Evolutionary conservation across 257 asterid species (phyloP).

Genomic region (Solanum ahanhuiri): DNA sequence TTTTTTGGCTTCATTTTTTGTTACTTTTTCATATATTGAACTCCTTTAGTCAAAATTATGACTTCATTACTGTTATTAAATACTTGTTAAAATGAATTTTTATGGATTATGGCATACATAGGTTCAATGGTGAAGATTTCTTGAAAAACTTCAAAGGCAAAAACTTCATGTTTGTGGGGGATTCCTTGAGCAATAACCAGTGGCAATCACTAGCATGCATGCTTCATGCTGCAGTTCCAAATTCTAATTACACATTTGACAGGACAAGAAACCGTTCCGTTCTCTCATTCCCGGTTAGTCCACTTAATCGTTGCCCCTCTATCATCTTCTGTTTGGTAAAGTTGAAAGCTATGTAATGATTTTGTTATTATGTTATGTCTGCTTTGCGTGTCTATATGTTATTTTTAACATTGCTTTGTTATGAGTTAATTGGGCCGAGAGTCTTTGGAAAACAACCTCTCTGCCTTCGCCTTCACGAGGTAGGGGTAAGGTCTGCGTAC

Average conservation of each 20-base stretch:
- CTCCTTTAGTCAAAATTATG: background rate
- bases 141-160: constrained; percentile 36
- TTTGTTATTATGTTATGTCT: background rate
- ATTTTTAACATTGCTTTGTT: background rate
- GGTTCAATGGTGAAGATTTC: constrained; percentile 44
- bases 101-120: constrained; percentile 7
- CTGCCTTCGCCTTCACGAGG: background rate
- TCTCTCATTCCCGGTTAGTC: constrained; percentile 39
- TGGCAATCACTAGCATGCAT: constrained; percentile 68
- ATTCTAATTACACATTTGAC: constrained; percentile 19
- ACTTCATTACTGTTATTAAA: background rate
- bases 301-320: background rate
- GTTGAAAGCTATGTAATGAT: background rate
- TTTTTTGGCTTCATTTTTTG: too few relatives aligned
- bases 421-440: background rate
- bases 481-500: background rate
- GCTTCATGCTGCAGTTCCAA: constrained; percentile 38
- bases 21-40: background rate
- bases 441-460: background rate
- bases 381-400: background rate
- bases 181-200: constrained; percentile 50
- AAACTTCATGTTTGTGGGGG: constrained; percentile 58
- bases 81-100: too few relatives aligned
- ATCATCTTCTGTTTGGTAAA: background rate
- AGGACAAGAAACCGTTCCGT: constrained; percentile 13